phyloP scores from a whole-genome alignment of 306 rosid species.

The Casuarina glauca region DNA sequence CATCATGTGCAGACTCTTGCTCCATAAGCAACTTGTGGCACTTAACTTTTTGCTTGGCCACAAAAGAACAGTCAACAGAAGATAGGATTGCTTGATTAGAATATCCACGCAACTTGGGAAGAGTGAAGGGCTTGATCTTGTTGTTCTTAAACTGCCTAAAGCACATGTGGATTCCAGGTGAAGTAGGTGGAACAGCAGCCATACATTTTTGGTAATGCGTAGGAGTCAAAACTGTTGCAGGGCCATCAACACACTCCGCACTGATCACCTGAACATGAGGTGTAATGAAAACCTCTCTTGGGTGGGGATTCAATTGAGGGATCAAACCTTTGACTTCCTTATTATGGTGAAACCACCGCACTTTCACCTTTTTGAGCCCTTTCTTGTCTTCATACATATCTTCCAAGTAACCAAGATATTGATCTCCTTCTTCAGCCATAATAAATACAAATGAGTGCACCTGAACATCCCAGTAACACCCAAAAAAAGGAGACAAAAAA shows the following conservation, averaged over 20 bases:
- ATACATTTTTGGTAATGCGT: slow-evolving; percentile 66
- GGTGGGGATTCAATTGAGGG: slow-evolving; percentile 59
- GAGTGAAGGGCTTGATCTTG: slow-evolving; percentile 64
- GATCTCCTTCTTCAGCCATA: slow-evolving; percentile 66
- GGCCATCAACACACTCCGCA: slow-evolving; percentile 76
- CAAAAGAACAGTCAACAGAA: slow-evolving; percentile 36
- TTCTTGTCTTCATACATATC: slow-evolving; percentile 88
- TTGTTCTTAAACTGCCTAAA: slow-evolving; percentile 61
- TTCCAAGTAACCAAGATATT: slow-evolving; percentile 81
- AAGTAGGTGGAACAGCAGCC: slow-evolving; percentile 32
- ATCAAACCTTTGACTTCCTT: slow-evolving; percentile 57
- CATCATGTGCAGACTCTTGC: slow-evolving; percentile 42
- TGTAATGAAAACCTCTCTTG: slow-evolving; percentile 78
- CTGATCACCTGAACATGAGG: slow-evolving; percentile 81
- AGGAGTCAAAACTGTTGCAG: slow-evolving; percentile 76
- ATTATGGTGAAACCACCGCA: slow-evolving; percentile 75
- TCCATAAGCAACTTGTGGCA: slow-evolving; percentile 28
- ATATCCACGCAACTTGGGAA: slow-evolving; percentile 68
- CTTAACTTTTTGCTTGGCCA: slow-evolving; percentile 44
- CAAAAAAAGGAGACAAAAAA: neutral
- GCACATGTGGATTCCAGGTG: slow-evolving; percentile 60
- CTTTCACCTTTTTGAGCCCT: slow-evolving; percentile 69
- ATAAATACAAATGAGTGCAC: slow-evolving; percentile 79
- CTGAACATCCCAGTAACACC: slow-evolving; percentile 40
- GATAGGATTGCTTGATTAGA: slow-evolving; percentile 61